Base-by-base conservation (phyloP, 1,139 yeast species). In the Protomyces arabidopsidicola region DNA sequence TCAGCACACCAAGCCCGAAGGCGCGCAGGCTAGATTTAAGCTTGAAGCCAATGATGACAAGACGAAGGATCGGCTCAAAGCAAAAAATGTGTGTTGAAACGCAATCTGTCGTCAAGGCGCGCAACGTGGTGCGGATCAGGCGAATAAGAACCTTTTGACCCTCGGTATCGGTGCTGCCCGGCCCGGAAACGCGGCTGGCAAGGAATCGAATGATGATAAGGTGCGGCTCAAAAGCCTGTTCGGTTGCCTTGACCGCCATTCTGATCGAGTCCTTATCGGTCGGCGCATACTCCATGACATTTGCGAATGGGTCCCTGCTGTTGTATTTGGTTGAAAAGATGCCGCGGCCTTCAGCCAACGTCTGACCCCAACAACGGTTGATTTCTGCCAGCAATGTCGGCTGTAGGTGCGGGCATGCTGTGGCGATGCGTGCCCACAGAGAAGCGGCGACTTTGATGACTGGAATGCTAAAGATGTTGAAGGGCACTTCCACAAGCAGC, bases 241-340 rank as follows among this genome's bases (percentile, higher is more conserved):
- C 81, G 81, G 66, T 83, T 81, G n/a, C 48, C 16, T 68, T 68
- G n/a, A 66, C 69, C 48, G 67, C 68, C 54, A 64, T 67, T 48
- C 63, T 65, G 24, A 86, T 79, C 9, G 77, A 80, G 53, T 79
- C 79, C 69, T 84, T 85, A 75, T 88, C 86, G 60, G 95, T 85
- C 16, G 98, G 98, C 0, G 90, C 79, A 72, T 95, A 95, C 69
- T 89, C 96, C 98, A 93, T 93, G 66, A 79, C 81, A 68, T 82
- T 77, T 71, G 79, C 87, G 65, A 86, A 90, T 6, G 95, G 87
- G 59, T 79, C 79, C 0, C 71, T 84, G 73, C 42, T 51, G 62
- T 72, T 90, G 96, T 69, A 78, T 76, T 76, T 72, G n/a, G 78
- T 79, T 8, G 86, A 82, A 72, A 82, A 93, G 10, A 93, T 75